Evolutionary conservation across 75 land plant genomes (phyloP).

Genomic region (Isoetes taiwanensis): DNA sequence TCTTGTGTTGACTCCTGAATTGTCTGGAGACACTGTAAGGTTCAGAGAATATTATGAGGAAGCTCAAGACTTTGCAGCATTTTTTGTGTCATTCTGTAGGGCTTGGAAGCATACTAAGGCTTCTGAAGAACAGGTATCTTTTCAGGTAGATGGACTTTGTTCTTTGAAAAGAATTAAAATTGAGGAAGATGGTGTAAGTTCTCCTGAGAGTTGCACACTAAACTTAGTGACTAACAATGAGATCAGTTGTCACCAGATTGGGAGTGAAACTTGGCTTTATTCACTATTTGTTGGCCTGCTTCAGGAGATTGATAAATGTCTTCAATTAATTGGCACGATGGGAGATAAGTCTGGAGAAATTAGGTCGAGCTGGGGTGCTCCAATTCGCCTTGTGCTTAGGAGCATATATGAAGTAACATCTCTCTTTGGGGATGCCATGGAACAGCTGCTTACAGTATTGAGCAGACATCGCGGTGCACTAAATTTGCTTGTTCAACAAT

Average conservation of each 20-base stretch:
- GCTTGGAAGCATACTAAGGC: slow-evolving; percentile 19
- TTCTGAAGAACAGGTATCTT: no score
- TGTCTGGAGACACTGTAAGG: slow-evolving; percentile 13
- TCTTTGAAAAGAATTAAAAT: no score
- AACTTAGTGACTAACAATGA: no score
- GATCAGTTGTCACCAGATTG: no score
- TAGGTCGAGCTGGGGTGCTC: slow-evolving; percentile 24
- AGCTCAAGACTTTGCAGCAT: slow-evolving; percentile 51
- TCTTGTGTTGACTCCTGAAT: slow-evolving; percentile 25
- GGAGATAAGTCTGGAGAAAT: no score
- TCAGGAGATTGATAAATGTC: slow-evolving; percentile 31
- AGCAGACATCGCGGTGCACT: slow-evolving; percentile 15
- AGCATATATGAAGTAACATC: slow-evolving; percentile 52
- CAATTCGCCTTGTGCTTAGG: slow-evolving; percentile 45
- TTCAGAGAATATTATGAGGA: slow-evolving; percentile 23
- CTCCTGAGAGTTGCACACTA: no score
- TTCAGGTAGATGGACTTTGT: no score
- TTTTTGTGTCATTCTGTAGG: slow-evolving; percentile 35
- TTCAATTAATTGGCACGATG: slow-evolving; percentile 29
- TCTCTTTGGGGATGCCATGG: slow-evolving; percentile 42
- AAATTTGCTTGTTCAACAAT: neutral
- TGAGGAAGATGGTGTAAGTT: no score
- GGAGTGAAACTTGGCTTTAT: slow-evolving; percentile 30
- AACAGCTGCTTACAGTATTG: slow-evolving; percentile 30
- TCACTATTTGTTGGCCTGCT: slow-evolving; percentile 37